phyloP scores from a whole-genome alignment of 768 basidiomycete genomes.

The Lentinula sp. region DNA sequence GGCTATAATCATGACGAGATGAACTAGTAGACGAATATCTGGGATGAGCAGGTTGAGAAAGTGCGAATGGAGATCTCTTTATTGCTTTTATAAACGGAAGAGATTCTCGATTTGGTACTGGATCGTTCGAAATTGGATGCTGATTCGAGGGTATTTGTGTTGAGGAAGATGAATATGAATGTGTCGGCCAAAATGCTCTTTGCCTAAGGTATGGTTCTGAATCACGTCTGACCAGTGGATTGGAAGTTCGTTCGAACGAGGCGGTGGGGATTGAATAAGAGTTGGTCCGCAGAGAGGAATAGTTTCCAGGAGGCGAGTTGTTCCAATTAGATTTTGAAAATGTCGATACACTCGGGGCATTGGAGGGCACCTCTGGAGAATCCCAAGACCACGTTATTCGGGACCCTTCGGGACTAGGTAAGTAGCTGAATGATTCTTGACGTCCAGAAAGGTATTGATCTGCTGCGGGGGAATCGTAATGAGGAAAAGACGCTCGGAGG shows the following conservation, averaged over 20 bases:
- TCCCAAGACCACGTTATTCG: neutral
- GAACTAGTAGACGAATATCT: neutral
- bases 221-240: neutral
- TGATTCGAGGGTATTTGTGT: neutral
- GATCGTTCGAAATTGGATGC: neutral
- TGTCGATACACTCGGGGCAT: neutral
- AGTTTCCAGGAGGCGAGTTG: neutral
- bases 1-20: neutral
- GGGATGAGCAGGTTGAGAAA: neutral
- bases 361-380: neutral
- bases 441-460: neutral
- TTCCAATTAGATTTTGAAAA: neutral
- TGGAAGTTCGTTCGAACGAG: neutral
- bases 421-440: neutral
- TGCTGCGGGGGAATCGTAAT: neutral
- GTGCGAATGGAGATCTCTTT: neutral
- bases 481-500: slow-evolving; percentile 7
- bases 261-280: neutral
- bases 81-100: slow-evolving; percentile 1
- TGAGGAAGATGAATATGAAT: neutral
- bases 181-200: neutral
- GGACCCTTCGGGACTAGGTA: neutral
- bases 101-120: neutral
- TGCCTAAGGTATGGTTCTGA: neutral
- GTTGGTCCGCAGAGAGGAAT: neutral